These are phyloP conservation scores for Pulveroboletus sp. DNA, from an alignment of 768 basidiomycete genomes.

Conservation along the genomic window DNA sequence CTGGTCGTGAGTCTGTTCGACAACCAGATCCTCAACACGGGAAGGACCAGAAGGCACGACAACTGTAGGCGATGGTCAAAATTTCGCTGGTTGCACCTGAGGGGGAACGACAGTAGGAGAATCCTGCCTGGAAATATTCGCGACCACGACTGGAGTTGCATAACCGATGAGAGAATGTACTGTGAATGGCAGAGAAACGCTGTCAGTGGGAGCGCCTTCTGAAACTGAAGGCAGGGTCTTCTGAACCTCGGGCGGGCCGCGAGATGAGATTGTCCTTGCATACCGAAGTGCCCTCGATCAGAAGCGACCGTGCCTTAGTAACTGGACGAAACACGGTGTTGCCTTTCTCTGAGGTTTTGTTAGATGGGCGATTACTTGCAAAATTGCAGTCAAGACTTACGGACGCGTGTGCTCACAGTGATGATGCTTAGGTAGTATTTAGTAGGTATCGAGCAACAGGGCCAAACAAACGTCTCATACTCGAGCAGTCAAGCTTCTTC, in stretches of 20 bases:
- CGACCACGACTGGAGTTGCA: background rate
- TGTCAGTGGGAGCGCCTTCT: background rate
- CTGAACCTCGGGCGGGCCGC: conserved; percentile 6
- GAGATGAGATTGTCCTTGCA: conserved; percentile 13
- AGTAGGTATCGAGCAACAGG: conserved; percentile 17
- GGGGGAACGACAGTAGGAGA: conserved; percentile 21
- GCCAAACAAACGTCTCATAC: conserved; percentile 28
- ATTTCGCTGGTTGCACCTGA: background rate
- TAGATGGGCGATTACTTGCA: background rate
- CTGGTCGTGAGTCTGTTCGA: conserved; percentile 8
- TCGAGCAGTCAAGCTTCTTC: conserved; percentile 41
- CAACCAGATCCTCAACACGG: conserved; percentile 17
- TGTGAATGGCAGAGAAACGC: too few relatives aligned
- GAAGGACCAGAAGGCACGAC: background rate
- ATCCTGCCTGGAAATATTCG: conserved; percentile 3
- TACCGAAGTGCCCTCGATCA: conserved; percentile 20
- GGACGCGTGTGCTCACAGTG: conserved; percentile 51
- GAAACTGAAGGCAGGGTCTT: conserved; percentile 1
- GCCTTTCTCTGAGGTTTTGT: conserved; percentile 55
- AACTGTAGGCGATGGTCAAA: background rate
- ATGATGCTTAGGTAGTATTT: background rate
- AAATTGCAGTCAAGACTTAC: conserved; percentile 45
- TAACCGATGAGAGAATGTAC: too few relatives aligned
- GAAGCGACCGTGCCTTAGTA: conserved; percentile 51
- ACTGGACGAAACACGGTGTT: conserved; percentile 64